Evolutionary conservation across 2,329 filamentous ascomycete genomes (phyloP).

Genomic region (Colletotrichum nymphaeae): DNA sequence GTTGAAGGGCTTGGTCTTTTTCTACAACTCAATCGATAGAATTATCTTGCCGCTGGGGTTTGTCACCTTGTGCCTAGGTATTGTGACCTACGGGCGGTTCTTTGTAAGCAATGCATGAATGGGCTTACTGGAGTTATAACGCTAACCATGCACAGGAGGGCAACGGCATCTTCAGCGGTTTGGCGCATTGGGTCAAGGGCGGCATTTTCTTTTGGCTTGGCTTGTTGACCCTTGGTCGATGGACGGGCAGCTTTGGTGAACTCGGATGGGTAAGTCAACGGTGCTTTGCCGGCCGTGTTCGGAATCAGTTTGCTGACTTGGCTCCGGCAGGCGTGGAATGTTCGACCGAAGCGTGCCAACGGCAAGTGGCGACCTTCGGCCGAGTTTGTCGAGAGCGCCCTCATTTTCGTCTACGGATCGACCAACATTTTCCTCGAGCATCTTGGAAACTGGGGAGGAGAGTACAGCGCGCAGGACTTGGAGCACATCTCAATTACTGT

Average conservation of each 20-base stretch:
- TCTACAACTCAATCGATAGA: constrained; percentile 79
- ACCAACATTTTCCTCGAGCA: constrained; percentile 96
- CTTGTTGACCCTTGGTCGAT: constrained; percentile 85
- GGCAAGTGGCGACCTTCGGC: constrained; percentile 80
- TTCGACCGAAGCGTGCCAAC: constrained; percentile 70
- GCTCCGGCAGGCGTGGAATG: constrained; percentile 81
- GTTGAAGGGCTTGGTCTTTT: constrained; percentile 67
- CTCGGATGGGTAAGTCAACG: constrained; percentile 77
- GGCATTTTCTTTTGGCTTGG: constrained; percentile 96
- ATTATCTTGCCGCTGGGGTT: constrained; percentile 84
- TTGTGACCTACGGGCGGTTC: constrained; percentile 83
- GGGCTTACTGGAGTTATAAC: not conserved
- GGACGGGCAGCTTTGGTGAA: constrained; percentile 90
- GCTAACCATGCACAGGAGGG: constrained; percentile 65
- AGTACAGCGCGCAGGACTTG: constrained; percentile 83
- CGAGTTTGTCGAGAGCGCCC: constrained; percentile 88
- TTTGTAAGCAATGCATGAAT: constrained; percentile 71
- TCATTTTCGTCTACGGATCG: constrained; percentile 90
- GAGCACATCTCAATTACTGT: constrained; percentile 94
- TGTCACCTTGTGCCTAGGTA: constrained; percentile 76
- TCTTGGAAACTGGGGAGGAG: constrained; percentile 75
- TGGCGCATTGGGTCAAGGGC: constrained; percentile 95
- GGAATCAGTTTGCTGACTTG: constrained; percentile 27
- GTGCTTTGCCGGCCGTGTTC: not conserved
- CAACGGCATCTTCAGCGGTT: constrained; percentile 78